Percentiles rank a stretch among this genome's conserved stretches.
Conservation (phyloP, 345 rosid species). For the Citrus australasica region DNA sequence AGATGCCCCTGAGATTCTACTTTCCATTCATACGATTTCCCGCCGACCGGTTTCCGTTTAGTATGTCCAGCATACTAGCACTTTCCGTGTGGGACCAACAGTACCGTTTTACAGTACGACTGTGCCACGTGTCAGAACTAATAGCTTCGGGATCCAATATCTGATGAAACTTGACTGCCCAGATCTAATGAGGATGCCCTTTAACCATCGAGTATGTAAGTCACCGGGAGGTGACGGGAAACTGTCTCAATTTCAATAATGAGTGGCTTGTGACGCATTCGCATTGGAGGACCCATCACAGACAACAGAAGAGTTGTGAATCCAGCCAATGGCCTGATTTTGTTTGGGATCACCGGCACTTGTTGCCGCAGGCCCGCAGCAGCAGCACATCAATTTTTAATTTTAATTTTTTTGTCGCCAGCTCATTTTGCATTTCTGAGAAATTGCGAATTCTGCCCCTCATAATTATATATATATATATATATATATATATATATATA, state of each 20-base stretch:
- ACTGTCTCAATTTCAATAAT: no score
- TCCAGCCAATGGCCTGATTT: neutral
- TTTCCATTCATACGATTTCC: neutral
- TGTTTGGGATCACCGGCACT: neutral
- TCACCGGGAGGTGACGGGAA: neutral
- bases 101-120: neutral
- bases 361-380: neutral
- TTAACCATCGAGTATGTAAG: no score
- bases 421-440: neutral
- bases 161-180: neutral
- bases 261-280: neutral
- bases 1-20: neutral
- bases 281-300: neutral
- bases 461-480: no score
- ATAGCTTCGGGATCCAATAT: neutral
- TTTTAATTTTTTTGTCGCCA: neutral
- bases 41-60: neutral
- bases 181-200: neutral
- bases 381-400: no score
- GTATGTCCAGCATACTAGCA: neutral
- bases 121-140: neutral
- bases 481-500: no score
- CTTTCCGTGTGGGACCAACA: conserved; percentile 1
- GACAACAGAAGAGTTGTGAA: neutral
- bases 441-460: neutral